Conservation (phyloP, 164 flowering plant genomes). For the Santalum album region DNA sequence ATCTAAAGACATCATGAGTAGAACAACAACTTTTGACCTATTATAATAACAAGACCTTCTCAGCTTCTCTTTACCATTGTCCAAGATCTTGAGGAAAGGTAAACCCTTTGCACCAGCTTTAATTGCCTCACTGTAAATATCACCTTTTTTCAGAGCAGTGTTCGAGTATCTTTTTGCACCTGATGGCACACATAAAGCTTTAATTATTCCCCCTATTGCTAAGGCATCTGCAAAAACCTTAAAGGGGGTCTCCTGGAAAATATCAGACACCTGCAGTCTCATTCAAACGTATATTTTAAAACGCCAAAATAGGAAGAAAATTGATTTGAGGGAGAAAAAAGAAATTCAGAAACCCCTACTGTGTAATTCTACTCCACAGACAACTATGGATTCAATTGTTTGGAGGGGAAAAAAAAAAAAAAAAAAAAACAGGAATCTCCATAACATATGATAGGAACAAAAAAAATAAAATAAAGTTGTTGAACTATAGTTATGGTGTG, state of each 20-base stretch:
- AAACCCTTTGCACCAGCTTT: conserved; percentile 95
- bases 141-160: conserved; percentile 87
- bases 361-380: too few species aligned
- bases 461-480: too few species aligned
- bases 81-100: conserved; percentile 79
- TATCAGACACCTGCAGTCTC: conserved; percentile 64
- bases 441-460: too few species aligned
- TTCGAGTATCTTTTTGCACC: conserved; percentile 77
- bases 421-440: too few species aligned
- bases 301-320: background rate
- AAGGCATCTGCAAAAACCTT: conserved; percentile 77
- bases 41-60: background rate
- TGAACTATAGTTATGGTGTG: too few species aligned
- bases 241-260: conserved; percentile 54
- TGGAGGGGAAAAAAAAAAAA: too few species aligned
- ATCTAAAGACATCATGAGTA: conserved; percentile 2
- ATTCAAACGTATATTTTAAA: background rate
- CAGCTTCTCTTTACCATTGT: conserved; percentile 39
- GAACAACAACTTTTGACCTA: background rate
- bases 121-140: conserved; percentile 66
- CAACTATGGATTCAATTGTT: too few species aligned
- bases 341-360: too few species aligned
- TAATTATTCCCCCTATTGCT: conserved; percentile 62
- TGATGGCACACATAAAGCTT: conserved; percentile 69
- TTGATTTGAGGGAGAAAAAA: background rate